These are phyloP conservation scores for Cantharellus cinnabarinus DNA, from an alignment of 768 basidiomycete genomes.

Conservation along the genomic window DNA sequence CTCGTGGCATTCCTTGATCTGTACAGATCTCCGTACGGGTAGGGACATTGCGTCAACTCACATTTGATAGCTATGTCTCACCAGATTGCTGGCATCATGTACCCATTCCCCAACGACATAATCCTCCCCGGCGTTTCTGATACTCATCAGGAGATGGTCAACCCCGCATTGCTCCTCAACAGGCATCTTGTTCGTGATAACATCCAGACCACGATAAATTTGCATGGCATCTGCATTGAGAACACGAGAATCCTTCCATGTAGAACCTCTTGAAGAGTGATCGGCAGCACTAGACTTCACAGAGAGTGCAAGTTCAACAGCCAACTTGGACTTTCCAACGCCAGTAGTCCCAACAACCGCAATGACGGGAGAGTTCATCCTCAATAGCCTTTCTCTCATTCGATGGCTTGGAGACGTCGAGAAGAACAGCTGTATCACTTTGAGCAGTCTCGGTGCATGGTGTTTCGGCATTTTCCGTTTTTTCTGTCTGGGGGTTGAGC, in stretches of 20 bases:
- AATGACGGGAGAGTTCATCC: slow-evolving; percentile 32
- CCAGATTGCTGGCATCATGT: slow-evolving; percentile 33
- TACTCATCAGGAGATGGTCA: slow-evolving; percentile 75
- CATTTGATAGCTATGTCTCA: slow-evolving; percentile 16
- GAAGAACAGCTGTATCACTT: no score
- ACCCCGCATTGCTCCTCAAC: slow-evolving; percentile 54
- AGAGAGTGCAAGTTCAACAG: slow-evolving; percentile 62
- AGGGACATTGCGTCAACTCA: slow-evolving; percentile 29
- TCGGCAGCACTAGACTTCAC: slow-evolving; percentile 4
- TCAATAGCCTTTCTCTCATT: no score
- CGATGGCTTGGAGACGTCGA: no score
- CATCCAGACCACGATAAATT: slow-evolving; percentile 74
- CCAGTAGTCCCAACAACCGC: slow-evolving; percentile 84
- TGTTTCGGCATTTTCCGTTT: no score
- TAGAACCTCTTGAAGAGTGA: slow-evolving; percentile 7
- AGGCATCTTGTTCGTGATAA: slow-evolving; percentile 88
- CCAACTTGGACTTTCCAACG: slow-evolving; percentile 86
- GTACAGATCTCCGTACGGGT: background rate
- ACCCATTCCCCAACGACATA: slow-evolving; percentile 81
- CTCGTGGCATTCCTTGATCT: slow-evolving; percentile 9
- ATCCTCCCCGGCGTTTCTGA: slow-evolving; percentile 72
- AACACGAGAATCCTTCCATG: slow-evolving; percentile 46
- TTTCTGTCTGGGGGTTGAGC: no score
- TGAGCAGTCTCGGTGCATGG: no score
- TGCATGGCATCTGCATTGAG: slow-evolving; percentile 99